Evolutionary conservation across 805 yeast species (phyloP).

Genomic region (Saccharomycopsis schoenii): DNA sequence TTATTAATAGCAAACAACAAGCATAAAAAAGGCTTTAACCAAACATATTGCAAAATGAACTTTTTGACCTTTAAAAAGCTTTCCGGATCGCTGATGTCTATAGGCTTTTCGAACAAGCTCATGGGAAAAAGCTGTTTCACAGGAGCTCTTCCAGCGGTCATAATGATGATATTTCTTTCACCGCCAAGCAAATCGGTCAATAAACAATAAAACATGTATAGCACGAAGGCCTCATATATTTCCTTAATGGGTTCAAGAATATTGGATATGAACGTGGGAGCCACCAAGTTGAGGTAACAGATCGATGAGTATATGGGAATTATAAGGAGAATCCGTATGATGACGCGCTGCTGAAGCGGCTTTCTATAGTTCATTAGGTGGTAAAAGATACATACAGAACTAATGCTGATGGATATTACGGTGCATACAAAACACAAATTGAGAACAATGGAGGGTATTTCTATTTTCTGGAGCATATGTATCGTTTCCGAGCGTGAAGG

Average conservation of each 20-base stretch:
- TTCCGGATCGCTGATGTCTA: slow-evolving; percentile 82
- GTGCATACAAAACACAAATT: slow-evolving; percentile 8
- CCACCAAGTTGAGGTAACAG: slow-evolving; percentile 48
- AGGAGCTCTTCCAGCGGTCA: slow-evolving; percentile 63
- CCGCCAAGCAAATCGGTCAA: slow-evolving; percentile 85
- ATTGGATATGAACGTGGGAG: slow-evolving; percentile 32
- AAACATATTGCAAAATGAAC: slow-evolving; percentile 86
- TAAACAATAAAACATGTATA: slow-evolving; percentile 82
- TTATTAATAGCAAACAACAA: slow-evolving; percentile 40
- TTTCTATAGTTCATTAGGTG: slow-evolving; percentile 72
- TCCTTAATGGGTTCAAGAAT: slow-evolving; percentile 72
- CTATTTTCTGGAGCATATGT: not conserved
- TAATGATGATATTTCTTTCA: slow-evolving; percentile 71
- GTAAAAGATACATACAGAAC: slow-evolving; percentile 32
- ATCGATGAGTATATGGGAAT: slow-evolving; percentile 74
- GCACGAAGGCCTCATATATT: slow-evolving; percentile 91
- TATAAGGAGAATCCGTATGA: slow-evolving; percentile 70
- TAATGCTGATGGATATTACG: slow-evolving; percentile 6
- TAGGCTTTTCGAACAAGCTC: slow-evolving; percentile 37
- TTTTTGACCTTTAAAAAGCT: slow-evolving; percentile 70
- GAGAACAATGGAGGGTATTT: not conserved
- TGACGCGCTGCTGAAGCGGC: slow-evolving; percentile 79
- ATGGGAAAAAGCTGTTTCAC: slow-evolving; percentile 52
- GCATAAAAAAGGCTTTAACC: slow-evolving; percentile 85
- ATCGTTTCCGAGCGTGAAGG: not conserved